These are phyloP conservation scores for Sporothrix protearum DNA, from an alignment of 2,329 filamentous ascomycete species.

Conservation along the genomic window DNA sequence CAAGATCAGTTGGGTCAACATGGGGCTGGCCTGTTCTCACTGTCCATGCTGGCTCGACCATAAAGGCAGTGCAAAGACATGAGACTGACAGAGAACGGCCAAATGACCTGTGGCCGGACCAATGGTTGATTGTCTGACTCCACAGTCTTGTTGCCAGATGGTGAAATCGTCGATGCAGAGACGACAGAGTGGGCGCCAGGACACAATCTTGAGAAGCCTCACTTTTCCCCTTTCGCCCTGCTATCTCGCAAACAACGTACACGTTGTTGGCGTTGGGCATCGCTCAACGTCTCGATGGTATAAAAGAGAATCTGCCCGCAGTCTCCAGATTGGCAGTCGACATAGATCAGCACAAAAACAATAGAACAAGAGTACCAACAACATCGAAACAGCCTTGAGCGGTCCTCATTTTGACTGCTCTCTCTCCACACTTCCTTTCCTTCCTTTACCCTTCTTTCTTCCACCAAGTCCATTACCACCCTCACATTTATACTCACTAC, in stretches of 20 bases:
- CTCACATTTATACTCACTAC: neutral
- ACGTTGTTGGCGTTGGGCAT: conserved; percentile 6
- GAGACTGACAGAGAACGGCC: neutral
- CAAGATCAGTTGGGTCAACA: neutral
- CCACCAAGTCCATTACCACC: neutral
- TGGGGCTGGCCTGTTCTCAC: neutral
- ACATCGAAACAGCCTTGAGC: neutral
- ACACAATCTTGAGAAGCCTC: neutral
- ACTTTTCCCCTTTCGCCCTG: neutral
- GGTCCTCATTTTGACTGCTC: neutral
- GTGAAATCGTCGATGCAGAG: neutral
- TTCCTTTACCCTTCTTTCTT: neutral
- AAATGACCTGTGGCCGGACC: neutral
- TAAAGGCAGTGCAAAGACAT: neutral
- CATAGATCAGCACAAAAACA: neutral
- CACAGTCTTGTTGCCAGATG: neutral
- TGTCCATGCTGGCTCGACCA: neutral
- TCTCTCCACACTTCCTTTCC: no score
- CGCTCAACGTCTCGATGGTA: neutral
- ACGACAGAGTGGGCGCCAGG: neutral
- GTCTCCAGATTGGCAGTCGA: neutral
- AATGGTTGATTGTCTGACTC: neutral
- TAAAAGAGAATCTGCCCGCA: neutral
- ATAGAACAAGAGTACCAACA: neutral
- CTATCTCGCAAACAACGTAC: neutral